Evolutionary conservation across 371 early-diverging fungal genomes (phyloP), one percentile per base, ranked within the genome.

Genomic region (Mucor saturninus): DNA sequence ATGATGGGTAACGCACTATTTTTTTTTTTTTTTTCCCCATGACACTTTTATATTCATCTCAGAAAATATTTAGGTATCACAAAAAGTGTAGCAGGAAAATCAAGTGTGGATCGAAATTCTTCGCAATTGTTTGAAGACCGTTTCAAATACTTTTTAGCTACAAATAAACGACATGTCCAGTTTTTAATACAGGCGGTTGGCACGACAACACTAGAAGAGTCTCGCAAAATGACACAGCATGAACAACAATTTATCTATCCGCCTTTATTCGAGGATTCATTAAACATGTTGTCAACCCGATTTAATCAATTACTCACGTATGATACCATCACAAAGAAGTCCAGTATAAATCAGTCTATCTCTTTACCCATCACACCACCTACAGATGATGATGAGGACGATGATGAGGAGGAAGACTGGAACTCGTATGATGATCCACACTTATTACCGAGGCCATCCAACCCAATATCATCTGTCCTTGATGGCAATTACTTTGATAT

Each of bases 111-210:
- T 64, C 57, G 42, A 37, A 57, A 59, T 15, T 54, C 67, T 7
- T 60, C 63, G 10, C 58, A 61, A 62, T 60, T 64, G 61, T 79
- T 79, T 68, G 72, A 79, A 45, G 56, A 75, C 49, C 69, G 76
- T 56, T 79, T 79, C 62, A 79, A 72, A 57, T 79, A 79, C 40
- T 79, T 79, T 56, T 40, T 79, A 31, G 79, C 79, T 29, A 73
- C 63, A 38, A 73, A 72, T 61, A 73, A 79, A 38, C 43, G 70
- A 45, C 65, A 71, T 54, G 75, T 73, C 46, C 56, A 51, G 29
- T 79, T 79, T 46, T 49, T 61, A 26, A 72, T 79, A 26, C 56
- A 75, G 37, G 72, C 79, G 4, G 62, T 65, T 26, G 79, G 75
- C 3, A 61, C 38, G 0, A 62, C 56, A n/a, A 56, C 62, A 10